A percentile compares a stretch with the other conserved stretches of the same genome.
Evolutionary conservation across 192 early-diverging fungal species (phyloP).

Genomic region (Coemansia sp.): DNA sequence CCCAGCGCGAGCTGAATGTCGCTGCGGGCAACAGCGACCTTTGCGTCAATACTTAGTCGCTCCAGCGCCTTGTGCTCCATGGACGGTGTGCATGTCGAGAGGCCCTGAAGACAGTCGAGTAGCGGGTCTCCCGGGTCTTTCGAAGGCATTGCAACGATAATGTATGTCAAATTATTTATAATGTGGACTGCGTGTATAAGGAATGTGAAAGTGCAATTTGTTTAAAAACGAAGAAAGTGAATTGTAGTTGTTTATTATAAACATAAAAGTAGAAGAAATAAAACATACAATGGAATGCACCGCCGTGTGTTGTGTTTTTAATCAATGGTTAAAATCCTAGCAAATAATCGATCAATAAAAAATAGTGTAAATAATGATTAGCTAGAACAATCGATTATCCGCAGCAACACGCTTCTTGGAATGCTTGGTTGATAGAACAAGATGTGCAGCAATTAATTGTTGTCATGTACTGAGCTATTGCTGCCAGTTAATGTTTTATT

Average conservation of each 20-base stretch:
- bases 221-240: constrained; percentile 4
- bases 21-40: neutral
- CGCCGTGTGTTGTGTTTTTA: neutral
- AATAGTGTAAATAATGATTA: too few species aligned
- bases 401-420: too few species aligned
- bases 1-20: constrained; percentile 39
- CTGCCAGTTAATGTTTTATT: too few species aligned
- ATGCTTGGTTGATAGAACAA: too few species aligned
- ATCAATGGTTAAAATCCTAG: too few species aligned
- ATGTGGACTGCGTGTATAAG: too few species aligned
- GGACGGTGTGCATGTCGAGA: constrained; percentile 22
- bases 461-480: too few species aligned
- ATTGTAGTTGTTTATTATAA: constrained; percentile 1
- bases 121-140: neutral
- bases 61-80: constrained; percentile 19
- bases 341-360: too few species aligned
- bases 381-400: too few species aligned
- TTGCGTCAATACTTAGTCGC: constrained; percentile 10
- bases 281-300: neutral
- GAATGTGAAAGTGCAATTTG: neutral
- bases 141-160: constrained; percentile 4
- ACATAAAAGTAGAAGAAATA: constrained; percentile 2
- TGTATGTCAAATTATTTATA: neutral
- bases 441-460: too few species aligned
- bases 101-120: constrained; percentile 14